Conservation (phyloP, 495 filamentous ascomycete species). For the Clavariopsis aquatica region DNA sequence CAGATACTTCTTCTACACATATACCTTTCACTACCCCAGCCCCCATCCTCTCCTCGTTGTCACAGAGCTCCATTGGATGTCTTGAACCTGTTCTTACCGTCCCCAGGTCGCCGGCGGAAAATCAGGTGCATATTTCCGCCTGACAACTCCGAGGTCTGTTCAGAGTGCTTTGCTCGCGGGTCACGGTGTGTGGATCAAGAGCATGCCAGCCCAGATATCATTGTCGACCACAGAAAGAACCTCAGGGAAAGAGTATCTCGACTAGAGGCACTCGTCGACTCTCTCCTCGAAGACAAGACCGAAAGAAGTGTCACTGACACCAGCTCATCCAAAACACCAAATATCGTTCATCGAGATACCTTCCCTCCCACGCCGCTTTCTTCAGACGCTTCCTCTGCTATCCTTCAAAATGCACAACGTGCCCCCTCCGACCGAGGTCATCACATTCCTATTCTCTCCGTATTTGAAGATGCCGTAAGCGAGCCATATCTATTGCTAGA, state of each 20-base stretch:
- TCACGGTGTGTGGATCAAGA: slow-evolving; percentile 43
- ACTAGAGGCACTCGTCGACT: slow-evolving; percentile 41
- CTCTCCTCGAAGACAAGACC: slow-evolving; percentile 35
- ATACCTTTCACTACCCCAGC: background rate
- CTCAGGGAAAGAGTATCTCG: slow-evolving; percentile 43
- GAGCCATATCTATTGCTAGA: background rate
- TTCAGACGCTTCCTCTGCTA: slow-evolving; percentile 28
- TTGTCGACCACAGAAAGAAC: slow-evolving; percentile 44
- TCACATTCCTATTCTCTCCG: slow-evolving; percentile 34
- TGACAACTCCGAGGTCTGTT: slow-evolving; percentile 41
- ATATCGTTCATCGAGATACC: slow-evolving; percentile 6
- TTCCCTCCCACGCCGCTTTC: slow-evolving; percentile 36
- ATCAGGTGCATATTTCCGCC: slow-evolving; percentile 41
- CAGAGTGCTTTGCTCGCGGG: slow-evolving; percentile 44
- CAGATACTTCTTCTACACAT: background rate
- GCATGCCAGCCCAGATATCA: slow-evolving; percentile 37
- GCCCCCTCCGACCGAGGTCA: slow-evolving; percentile 18
- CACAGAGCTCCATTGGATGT: background rate
- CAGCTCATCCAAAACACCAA: slow-evolving; percentile 29
- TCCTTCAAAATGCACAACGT: slow-evolving; percentile 13
- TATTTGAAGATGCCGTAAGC: slow-evolving; percentile 39
- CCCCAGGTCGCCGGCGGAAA: slow-evolving; percentile 39
- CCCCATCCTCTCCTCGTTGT: background rate
- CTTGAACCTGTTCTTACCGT: slow-evolving; percentile 8
- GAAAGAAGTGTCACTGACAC: slow-evolving; percentile 26